These are phyloP conservation scores for Paraleonurus japonicus DNA, from an alignment of 257 asterid species.

Conservation along the genomic window DNA sequence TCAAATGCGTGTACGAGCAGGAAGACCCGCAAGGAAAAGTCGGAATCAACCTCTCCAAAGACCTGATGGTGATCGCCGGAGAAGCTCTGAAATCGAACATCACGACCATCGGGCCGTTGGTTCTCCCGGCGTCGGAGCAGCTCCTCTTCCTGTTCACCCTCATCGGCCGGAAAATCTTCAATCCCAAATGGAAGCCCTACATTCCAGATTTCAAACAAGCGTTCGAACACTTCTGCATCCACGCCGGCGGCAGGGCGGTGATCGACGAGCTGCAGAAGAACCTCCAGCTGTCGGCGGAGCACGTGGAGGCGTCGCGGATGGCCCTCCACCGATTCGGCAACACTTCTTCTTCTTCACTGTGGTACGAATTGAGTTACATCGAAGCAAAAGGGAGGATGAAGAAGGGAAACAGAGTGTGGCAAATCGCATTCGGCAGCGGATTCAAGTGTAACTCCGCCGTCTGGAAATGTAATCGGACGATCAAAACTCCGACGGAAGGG, in stretches of 20 bases:
- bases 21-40: constrained; percentile 79
- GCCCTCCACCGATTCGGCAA: constrained; percentile 78
- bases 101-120: constrained; percentile 80
- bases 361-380: constrained; percentile 75
- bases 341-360: constrained; percentile 77
- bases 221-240: constrained; percentile 82
- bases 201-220: constrained; percentile 87
- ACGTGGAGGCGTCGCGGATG: constrained; percentile 93
- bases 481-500: constrained; percentile 54
- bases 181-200: constrained; percentile 82
- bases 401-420: constrained; percentile 78
- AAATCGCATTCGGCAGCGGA: constrained; percentile 85
- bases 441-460: constrained; percentile 86
- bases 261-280: constrained; percentile 90
- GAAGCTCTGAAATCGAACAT: constrained; percentile 85
- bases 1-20: constrained; percentile 68
- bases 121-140: constrained; percentile 84
- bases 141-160: constrained; percentile 72
- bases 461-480: constrained; percentile 74
- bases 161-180: constrained; percentile 73
- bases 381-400: constrained; percentile 83
- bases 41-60: constrained; percentile 74
- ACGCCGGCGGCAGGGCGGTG: constrained; percentile 87
- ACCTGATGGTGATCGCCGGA: constrained; percentile 84
- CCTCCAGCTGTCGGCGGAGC: constrained; percentile 77